Conservation (phyloP, 208 protist genomes). For the Wallacemonas collosoma region DNA sequence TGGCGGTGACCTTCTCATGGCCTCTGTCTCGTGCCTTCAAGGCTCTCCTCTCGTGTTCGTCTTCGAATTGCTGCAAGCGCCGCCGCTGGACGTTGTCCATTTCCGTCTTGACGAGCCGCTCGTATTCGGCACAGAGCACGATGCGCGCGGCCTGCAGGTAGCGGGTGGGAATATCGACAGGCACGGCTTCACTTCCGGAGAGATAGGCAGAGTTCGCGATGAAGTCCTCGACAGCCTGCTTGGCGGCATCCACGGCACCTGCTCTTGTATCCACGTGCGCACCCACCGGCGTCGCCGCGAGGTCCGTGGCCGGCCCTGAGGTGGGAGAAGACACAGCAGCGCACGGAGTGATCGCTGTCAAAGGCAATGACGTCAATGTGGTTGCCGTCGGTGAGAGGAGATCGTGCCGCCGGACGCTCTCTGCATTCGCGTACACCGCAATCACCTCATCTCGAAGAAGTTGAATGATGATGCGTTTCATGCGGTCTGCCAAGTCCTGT, state of each 20-base stretch:
- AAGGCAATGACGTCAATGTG: neutral
- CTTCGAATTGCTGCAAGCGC: conserved; percentile 26
- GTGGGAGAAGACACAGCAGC: too few relatives aligned
- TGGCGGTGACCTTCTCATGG: conserved; percentile 3
- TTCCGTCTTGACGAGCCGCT: conserved; percentile 24
- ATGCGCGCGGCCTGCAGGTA: conserved; percentile 43
- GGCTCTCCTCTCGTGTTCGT: neutral
- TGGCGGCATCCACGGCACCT: neutral
- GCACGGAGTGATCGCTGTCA: too few relatives aligned
- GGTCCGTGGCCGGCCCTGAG: too few relatives aligned
- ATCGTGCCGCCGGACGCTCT: neutral
- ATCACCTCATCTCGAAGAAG: conserved; percentile 38
- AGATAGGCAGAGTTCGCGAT: conserved; percentile 39
- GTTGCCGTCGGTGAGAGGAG: neutral
- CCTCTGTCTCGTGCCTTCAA: neutral
- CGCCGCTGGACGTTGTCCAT: conserved; percentile 30
- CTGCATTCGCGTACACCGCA: neutral
- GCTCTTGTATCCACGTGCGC: neutral
- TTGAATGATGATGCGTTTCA: conserved; percentile 39
- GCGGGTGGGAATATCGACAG: conserved; percentile 34
- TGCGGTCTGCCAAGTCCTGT: conserved; percentile 40
- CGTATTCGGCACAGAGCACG: conserved; percentile 40
- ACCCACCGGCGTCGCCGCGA: too few relatives aligned
- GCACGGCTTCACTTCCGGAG: conserved; percentile 39
- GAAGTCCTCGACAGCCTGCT: conserved; percentile 20